Conservation (phyloP, 1,139 yeast genomes). For the Geotrichum europaeum region DNA sequence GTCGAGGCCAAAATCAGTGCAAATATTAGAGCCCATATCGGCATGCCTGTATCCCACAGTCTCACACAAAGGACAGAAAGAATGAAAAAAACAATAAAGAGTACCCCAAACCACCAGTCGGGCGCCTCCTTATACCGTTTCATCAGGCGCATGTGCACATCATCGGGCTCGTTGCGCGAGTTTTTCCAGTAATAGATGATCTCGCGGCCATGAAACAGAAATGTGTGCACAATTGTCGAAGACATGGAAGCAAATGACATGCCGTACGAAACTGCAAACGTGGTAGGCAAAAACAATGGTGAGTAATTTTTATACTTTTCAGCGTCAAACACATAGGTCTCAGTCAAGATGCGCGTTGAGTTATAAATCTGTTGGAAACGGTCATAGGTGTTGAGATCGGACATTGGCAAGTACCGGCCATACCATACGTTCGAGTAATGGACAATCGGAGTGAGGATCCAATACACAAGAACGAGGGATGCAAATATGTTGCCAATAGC, state of each 20-base stretch:
- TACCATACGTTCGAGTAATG: conserved; percentile 49
- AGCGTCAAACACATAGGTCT: conserved; percentile 41
- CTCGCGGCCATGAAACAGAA: conserved; percentile 51
- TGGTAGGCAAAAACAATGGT: conserved; percentile 57
- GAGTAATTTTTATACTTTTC: conserved; percentile 49
- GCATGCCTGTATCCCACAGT: conserved; percentile 39
- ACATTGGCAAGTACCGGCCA: conserved; percentile 48
- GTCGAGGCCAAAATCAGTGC: conserved; percentile 47
- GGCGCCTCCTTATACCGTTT: conserved; percentile 54
- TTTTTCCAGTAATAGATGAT: conserved; percentile 43
- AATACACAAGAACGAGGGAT: conserved; percentile 43
- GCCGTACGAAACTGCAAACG: conserved; percentile 58
- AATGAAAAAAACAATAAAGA: conserved; percentile 45
- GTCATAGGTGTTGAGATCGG: conserved; percentile 41
- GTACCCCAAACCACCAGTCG: conserved; percentile 56
- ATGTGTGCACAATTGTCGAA: conserved; percentile 51
- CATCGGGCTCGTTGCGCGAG: conserved; percentile 44
- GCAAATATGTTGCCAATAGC: conserved; percentile 48
- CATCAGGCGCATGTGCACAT: conserved; percentile 62
- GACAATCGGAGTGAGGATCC: conserved; percentile 43
- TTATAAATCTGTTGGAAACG: conserved; percentile 43
- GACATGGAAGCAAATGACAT: conserved; percentile 58
- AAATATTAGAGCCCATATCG: conserved; percentile 50
- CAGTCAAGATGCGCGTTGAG: conserved; percentile 42
- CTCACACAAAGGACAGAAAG: conserved; percentile 46